These are phyloP conservation scores for Dinochytrium kinnereticum DNA, from an alignment of 371 early-diverging fungal species.

Conservation along the genomic window DNA sequence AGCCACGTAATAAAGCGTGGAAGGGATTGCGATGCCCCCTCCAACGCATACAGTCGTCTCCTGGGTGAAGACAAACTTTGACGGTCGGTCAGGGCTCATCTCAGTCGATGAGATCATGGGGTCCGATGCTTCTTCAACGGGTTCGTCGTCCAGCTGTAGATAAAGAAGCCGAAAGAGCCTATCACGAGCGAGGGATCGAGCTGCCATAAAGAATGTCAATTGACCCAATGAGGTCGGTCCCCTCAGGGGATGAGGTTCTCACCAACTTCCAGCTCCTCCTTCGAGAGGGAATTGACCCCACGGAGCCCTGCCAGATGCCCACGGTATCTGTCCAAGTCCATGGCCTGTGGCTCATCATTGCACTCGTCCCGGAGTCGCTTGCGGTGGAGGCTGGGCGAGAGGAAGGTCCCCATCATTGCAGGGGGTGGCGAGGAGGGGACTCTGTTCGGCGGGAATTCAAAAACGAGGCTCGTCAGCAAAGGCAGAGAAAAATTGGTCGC, in stretches of 20 bases:
- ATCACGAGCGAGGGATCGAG: neutral
- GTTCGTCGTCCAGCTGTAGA: neutral
- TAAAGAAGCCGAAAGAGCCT: neutral
- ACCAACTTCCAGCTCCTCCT: neutral
- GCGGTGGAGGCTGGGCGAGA: neutral
- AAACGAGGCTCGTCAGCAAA: no score
- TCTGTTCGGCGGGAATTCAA: no score
- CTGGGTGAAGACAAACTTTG: neutral
- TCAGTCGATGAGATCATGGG: neutral
- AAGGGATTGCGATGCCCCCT: neutral
- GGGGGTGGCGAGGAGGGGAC: neutral
- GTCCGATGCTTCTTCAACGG: neutral
- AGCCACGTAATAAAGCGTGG: neutral
- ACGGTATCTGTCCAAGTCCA: neutral
- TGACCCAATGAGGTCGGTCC: neutral
- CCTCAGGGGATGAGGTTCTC: neutral
- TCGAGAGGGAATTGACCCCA: neutral
- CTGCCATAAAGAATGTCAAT: neutral
- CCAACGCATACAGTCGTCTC: neutral
- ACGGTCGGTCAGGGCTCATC: neutral
- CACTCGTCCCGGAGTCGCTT: conserved; percentile 1
- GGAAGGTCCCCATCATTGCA: neutral
- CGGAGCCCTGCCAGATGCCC: neutral
- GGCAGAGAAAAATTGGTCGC: no score
- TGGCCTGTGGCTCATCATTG: neutral